phyloP scores from a whole-genome alignment of 1,139 yeast species.

The Pichia norvegensis region DNA sequence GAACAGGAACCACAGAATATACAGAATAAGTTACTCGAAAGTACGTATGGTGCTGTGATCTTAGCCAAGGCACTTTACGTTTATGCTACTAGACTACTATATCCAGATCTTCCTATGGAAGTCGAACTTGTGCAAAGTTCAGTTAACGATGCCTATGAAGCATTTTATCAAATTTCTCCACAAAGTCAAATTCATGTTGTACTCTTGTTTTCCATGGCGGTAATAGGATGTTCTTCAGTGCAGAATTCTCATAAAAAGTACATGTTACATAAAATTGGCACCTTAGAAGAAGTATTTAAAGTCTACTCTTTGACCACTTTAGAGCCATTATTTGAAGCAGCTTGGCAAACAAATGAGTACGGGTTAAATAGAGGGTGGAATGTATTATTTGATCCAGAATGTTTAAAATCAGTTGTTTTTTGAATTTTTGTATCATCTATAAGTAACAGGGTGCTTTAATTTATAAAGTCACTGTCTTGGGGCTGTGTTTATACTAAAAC shows the following conservation, averaged over 20 bases:
- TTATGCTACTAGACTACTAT: constrained; percentile 17
- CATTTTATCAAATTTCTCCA: constrained; percentile 14
- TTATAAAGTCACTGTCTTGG: too few species aligned
- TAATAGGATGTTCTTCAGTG: constrained; percentile 18
- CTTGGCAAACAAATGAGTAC: constrained; percentile 14
- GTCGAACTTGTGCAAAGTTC: constrained; percentile 15
- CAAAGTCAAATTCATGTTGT: constrained; percentile 18
- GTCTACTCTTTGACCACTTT: constrained; percentile 10
- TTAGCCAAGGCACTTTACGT: constrained; percentile 20
- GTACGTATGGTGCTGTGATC: constrained; percentile 22
- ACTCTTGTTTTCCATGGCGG: constrained; percentile 19
- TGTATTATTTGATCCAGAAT: constrained; percentile 5
- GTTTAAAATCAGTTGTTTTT: not conserved
- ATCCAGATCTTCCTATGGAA: constrained; percentile 12
- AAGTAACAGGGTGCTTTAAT: too few species aligned
- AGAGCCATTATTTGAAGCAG: constrained; percentile 8
- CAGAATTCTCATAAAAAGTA: constrained; percentile 16
- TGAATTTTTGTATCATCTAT: not conserved
- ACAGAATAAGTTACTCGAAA: constrained; percentile 20
- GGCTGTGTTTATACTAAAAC: too few species aligned
- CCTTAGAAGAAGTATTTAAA: constrained; percentile 13
- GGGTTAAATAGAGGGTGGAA: constrained; percentile 7
- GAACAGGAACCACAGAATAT: constrained; percentile 19
- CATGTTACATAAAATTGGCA: constrained; percentile 16
- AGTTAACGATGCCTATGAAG: constrained; percentile 11